Evolutionary conservation across 106 monocot genomes (phyloP), one percentile per base, ranked within the genome.

Genomic region (Dendrobium catenatum): DNA sequence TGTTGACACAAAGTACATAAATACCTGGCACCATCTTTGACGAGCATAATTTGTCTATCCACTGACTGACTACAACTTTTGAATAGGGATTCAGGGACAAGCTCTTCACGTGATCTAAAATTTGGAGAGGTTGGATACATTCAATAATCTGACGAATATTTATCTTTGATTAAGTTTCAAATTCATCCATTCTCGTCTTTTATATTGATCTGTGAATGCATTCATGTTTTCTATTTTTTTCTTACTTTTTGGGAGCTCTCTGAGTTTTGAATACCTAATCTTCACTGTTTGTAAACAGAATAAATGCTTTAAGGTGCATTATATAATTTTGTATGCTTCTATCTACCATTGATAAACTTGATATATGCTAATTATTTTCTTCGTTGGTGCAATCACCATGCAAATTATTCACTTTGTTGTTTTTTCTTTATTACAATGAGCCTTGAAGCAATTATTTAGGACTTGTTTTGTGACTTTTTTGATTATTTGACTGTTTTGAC

Each of bases 41-140:
- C 43, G 68, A 54, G 44, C 48, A 24, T 76, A 76, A 79, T 70
- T 8, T 49, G 79, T 72, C 51, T 41, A 11, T 73, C 51, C 48
- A 18, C 80, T 85, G 59, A 80, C 67, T 82, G 37, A 72, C 75
- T 2, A 67, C 48, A 43, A 48, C 26, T 80, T 59, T 47, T 85
- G 22, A 73, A 81, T 82, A 95, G 98, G 88, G 89, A 88, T 33
- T 79, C 73, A 46, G 89, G 84, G 70, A 26, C 88, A 75, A 85
- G 87, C 82, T 83, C 86, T 82, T 88, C 93, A 5, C 80, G 80
- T 77, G 91, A 91, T 88, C 68, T 84, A 79, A 99, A 95, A 77
- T 99, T 99, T 91, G 98, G 98, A 83, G 98, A 99, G 98, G 98
- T 99, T 86, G 73, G 81, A 80, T 78, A 73, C 80, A 6, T 78